phyloP scores from a whole-genome alignment of 2,329 filamentous ascomycete genomes.

The Dactylella cylindrospora region DNA sequence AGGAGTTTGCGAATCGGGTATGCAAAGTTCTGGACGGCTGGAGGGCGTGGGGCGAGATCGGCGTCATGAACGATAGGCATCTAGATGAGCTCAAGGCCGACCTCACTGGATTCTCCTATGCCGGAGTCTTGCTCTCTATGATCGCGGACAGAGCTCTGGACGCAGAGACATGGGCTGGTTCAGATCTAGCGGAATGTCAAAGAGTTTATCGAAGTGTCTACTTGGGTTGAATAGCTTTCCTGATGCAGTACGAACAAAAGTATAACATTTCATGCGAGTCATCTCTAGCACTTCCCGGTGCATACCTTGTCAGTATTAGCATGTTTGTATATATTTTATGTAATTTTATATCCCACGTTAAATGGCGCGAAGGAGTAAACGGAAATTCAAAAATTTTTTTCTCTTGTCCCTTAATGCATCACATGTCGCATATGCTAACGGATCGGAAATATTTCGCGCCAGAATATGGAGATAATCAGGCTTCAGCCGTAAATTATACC shows the following conservation, averaged over 20 bases:
- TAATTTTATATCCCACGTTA: neutral
- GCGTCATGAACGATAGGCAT: conserved; percentile 55
- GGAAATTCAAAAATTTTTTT: conserved; percentile 3
- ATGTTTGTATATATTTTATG: neutral
- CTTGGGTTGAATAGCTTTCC: conserved; percentile 9
- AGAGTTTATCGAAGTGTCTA: conserved; percentile 33
- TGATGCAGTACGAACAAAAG: too few relatives aligned
- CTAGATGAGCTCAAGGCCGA: conserved; percentile 38
- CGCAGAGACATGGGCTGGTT: conserved; percentile 40
- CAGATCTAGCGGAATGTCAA: conserved; percentile 39
- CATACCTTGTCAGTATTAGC: neutral
- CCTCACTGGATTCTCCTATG: conserved; percentile 24
- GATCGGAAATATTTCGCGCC: neutral
- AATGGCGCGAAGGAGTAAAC: neutral
- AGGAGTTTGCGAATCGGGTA: conserved; percentile 53
- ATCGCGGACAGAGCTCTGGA: conserved; percentile 31
- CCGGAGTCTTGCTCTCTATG: conserved; percentile 18
- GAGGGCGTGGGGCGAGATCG: conserved; percentile 61
- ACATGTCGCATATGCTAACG: neutral
- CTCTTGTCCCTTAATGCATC: too few relatives aligned
- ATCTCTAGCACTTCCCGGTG: neutral
- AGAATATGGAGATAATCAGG: neutral
- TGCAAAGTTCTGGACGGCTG: conserved; percentile 58
- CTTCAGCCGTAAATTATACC: neutral
- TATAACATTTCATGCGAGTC: too few relatives aligned